Base-by-base conservation (phyloP, 2,329 filamentous ascomycete genomes). In the Whalleya microplaca region DNA sequence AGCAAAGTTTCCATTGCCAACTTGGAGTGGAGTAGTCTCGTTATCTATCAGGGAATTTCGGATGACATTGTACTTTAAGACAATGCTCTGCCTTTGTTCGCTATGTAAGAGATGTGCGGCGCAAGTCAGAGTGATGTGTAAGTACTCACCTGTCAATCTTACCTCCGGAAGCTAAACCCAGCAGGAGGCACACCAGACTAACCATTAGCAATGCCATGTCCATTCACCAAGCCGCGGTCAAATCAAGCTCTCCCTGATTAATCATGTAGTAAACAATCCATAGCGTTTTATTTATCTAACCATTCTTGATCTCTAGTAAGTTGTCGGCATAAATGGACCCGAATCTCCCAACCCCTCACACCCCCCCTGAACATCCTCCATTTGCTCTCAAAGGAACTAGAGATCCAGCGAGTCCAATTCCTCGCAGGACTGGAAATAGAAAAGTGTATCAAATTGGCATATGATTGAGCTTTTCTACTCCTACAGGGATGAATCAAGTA, bases 1-100 rank as follows among this genome's bases (percentile, higher is more conserved):
- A 19, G 68, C 68, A 41, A 70, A 69, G 48, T 70, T 66, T 2
- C 68, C 68, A 51, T 70, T 70, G 9, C 67, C 68, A 18, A 69
- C 64, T 48, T 70, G 65, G 6, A 70, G 62, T 44, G 67, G 64
- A 14, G 68, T 69, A 2, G 67, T 69, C 18, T 47, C 53, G 37
- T 69, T 69, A 41, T 66, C 58, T n/a, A 69, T 61, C 20, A 68
- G 54, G 20, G 14, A 45, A 12, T 64, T 64, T 14, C 65, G 65
- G 32, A 60, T 51, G 21, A 69, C 55, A 51, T 66, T 66, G 43
- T 65, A 67, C 41, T 57, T 61, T 10, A 61, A 63, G 18, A 69
- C 63, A 9, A 68, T 48, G 3, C 18, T 51, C 21, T 62, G 58
- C 29, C 67, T 68, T 50, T 9, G 19, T 48, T 41, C 6, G 7